Evolutionary conservation across 257 asterid species (phyloP).

Genomic region (Fraxinus quadrangulata): DNA sequence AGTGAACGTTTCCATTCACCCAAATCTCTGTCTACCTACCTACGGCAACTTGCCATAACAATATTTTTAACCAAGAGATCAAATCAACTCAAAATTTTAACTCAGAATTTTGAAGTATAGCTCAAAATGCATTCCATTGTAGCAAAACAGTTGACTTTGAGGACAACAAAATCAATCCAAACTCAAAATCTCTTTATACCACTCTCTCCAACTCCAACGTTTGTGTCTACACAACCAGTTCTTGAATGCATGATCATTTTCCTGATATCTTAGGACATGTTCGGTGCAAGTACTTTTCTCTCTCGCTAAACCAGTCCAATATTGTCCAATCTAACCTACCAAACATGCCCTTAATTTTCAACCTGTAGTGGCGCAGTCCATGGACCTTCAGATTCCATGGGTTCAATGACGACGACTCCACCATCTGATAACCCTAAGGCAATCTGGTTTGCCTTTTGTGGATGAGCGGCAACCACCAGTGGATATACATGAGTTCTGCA

Average conservation of each 20-base stretch:
- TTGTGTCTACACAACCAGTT: neutral
- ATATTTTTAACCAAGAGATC: neutral
- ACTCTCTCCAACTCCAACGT: neutral
- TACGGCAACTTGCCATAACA: neutral
- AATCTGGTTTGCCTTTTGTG: constrained; percentile 58
- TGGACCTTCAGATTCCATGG: constrained; percentile 39
- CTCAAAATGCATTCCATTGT: neutral
- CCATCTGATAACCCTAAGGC: constrained; percentile 71
- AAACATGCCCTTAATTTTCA: constrained; percentile 6
- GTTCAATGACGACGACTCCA: constrained; percentile 57
- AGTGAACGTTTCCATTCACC: neutral
- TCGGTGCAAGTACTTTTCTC: neutral
- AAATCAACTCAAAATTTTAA: neutral
- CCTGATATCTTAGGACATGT: neutral
- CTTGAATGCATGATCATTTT: neutral
- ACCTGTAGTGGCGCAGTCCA: constrained; percentile 38
- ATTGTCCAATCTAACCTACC: neutral
- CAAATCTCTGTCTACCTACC: neutral
- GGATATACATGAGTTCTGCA: constrained; percentile 49
- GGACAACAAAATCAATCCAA: neutral
- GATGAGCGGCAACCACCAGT: constrained; percentile 68
- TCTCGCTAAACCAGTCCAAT: neutral
- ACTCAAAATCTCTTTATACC: neutral
- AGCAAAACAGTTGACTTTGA: neutral
- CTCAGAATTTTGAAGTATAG: neutral